Percentiles rank a stretch among this genome's conserved stretches.
These are phyloP conservation scores for Coelastrella sp. DNA, from an alignment of 139 green algal genomes.

Conservation along the genomic window DNA sequence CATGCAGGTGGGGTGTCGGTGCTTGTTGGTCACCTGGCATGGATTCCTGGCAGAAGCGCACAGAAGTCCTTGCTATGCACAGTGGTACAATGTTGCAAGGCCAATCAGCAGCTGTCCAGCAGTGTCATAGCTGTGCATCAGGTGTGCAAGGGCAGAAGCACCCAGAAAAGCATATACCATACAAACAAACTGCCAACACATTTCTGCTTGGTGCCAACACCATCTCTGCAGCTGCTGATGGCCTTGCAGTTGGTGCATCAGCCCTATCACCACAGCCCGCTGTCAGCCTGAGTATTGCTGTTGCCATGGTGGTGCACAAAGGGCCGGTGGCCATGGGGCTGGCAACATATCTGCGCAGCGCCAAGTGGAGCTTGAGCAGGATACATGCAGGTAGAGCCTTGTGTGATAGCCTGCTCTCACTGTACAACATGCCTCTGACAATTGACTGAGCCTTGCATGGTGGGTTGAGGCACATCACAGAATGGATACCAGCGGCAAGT, in stretches of 20 bases:
- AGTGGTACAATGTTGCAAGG: no score
- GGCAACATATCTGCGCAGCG: conserved; percentile 19
- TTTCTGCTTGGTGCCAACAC: neutral
- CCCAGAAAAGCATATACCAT: neutral
- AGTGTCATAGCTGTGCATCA: no score
- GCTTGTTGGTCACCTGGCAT: no score
- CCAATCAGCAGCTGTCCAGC: no score
- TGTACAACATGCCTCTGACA: no score
- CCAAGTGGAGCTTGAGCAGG: neutral
- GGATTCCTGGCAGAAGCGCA: no score
- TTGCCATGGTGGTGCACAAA: conserved; percentile 48
- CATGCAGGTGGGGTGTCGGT: conserved; percentile 21
- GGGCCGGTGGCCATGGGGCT: conserved; percentile 35
- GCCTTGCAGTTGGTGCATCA: conserved; percentile 30
- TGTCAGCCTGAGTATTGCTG: conserved; percentile 16
- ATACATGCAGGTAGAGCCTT: conserved; percentile 3
- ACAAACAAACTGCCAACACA: neutral
- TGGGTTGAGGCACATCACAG: no score
- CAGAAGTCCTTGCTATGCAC: no score
- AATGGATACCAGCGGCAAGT: no score
- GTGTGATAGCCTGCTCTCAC: neutral
- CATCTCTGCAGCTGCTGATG: conserved; percentile 21
- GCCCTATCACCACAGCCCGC: neutral
- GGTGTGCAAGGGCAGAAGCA: neutral
- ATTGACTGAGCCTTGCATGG: no score